phyloP scores from a whole-genome alignment of 495 filamentous ascomycete genomes.

The Tuber microsphaerosporum region DNA sequence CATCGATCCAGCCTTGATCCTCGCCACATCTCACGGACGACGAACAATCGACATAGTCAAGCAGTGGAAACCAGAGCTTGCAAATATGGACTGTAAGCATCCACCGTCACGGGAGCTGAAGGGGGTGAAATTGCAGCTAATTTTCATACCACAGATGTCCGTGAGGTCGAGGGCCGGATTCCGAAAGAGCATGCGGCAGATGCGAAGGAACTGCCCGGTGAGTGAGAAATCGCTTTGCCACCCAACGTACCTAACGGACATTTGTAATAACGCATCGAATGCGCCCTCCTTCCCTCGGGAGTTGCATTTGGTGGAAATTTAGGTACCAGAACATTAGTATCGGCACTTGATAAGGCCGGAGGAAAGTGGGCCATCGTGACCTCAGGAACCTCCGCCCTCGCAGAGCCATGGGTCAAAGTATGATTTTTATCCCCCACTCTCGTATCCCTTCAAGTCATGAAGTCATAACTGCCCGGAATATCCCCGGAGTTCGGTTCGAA shows the following conservation, averaged over 20 bases:
- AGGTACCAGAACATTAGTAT: conserved; percentile 55
- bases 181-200: conserved; percentile 68
- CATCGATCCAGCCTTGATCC: conserved; percentile 70
- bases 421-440: conserved; percentile 8
- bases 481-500: not conserved
- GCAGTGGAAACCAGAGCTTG: conserved; percentile 43
- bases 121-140: not conserved
- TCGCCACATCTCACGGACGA: conserved; percentile 82
- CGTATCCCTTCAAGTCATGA: not conserved
- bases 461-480: not conserved
- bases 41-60: conserved; percentile 64
- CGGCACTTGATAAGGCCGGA: conserved; percentile 50
- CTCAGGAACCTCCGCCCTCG: conserved; percentile 71
- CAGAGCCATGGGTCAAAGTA: conserved; percentile 77
- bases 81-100: conserved; percentile 67
- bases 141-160: conserved; percentile 57
- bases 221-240: conserved; percentile 4
- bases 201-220: conserved; percentile 66
- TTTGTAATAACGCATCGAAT: not conserved
- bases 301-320: conserved; percentile 18
- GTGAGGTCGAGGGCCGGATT: conserved; percentile 66
- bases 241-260: not conserved
- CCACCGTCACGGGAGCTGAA: not conserved
- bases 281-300: conserved; percentile 2
- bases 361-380: conserved; percentile 90